Conservation (phyloP, 805 yeast species). For the Candida orba region DNA sequence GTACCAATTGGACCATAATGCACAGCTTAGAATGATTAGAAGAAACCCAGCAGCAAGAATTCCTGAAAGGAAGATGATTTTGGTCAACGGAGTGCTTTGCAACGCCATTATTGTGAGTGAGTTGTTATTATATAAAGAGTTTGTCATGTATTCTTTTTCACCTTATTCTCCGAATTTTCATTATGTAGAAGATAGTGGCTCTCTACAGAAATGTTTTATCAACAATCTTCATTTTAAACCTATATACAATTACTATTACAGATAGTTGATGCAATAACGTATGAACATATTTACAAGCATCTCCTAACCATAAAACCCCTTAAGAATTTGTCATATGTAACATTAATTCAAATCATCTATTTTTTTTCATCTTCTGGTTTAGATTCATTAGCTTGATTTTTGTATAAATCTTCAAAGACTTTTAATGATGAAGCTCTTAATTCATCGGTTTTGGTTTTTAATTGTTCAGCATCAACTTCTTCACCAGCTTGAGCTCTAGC, state of each 20-base stretch:
- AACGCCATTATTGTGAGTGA: constrained; percentile 5
- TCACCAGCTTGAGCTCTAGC: constrained; percentile 66
- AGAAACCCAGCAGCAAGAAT: constrained; percentile 87
- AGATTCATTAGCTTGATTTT: constrained; percentile 19
- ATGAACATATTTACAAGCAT: constrained; percentile 2
- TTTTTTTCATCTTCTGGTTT: constrained; percentile 23
- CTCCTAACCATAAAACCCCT: background rate
- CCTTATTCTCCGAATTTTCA: background rate
- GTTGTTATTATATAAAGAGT: background rate
- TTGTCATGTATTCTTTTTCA: background rate
- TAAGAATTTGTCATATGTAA: constrained; percentile 1
- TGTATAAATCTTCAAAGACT: constrained; percentile 50
- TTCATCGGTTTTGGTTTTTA: constrained; percentile 77
- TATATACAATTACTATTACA: constrained; percentile 6
- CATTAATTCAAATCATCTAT: constrained; percentile 2
- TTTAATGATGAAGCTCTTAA: constrained; percentile 72
- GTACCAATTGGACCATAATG: constrained; percentile 83
- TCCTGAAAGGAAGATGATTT: constrained; percentile 67
- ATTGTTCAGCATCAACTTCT: constrained; percentile 48
- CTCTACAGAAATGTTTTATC: background rate
- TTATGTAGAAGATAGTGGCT: too few relatives aligned
- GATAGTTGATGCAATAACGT: background rate
- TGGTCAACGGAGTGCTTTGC: constrained; percentile 55
- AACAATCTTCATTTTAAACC: constrained; percentile 3
- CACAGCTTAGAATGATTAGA: constrained; percentile 80